Evolutionary conservation across 1,284 basidiomycete genomes (phyloP), one percentile per base, ranked within the genome.

Genomic region (Coriolopsis trogii): DNA sequence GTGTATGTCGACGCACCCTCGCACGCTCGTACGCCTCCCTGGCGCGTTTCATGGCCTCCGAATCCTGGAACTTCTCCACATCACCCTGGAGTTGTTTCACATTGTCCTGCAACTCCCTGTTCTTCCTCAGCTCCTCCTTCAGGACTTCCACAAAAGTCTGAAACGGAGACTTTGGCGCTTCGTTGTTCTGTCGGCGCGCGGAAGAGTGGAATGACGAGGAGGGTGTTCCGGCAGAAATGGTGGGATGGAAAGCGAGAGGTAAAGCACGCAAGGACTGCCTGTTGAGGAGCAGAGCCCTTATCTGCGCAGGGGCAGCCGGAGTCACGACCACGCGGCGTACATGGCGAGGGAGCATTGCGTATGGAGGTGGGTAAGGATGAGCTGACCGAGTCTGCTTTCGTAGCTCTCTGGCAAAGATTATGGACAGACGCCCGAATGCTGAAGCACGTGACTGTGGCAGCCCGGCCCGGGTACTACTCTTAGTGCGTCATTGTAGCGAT

Each of bases 11-110:
- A 81, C 83, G 61, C 69, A 98, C 95, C 73, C 95, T 83, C 10
- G 94, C 92, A 55, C 91, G 85, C 75, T 98, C 96, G 73, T 98
- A 98, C 53, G 92, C 87, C 42, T 91, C 93, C 65, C 83, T 80
- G 12, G 94, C 93, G 63, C 80, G 82, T 77, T 92, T 93, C 93
- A 98, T 91, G n/a, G 95, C 90, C 69, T 96, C 94, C 49, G 89
- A 93, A 69, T 99, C 96, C 74, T 97, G 95, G 46, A 98, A 75
- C 74, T 98, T 98, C 74, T 93, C 92, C 31, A 97, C 96, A 70
- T 98, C 94, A 61, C 97, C 97, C 72, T 96, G 93, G 26, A 99
- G 81, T 73, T 97, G 94, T 75, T 94, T 95, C 53, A 98, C 90
- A 73, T 96, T 97, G 44, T 98, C 93, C 74, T 97, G 94, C 50